These are phyloP conservation scores for Monosporascus sp. DNA, from an alignment of 2,329 filamentous ascomycete genomes.

Conservation along the genomic window DNA sequence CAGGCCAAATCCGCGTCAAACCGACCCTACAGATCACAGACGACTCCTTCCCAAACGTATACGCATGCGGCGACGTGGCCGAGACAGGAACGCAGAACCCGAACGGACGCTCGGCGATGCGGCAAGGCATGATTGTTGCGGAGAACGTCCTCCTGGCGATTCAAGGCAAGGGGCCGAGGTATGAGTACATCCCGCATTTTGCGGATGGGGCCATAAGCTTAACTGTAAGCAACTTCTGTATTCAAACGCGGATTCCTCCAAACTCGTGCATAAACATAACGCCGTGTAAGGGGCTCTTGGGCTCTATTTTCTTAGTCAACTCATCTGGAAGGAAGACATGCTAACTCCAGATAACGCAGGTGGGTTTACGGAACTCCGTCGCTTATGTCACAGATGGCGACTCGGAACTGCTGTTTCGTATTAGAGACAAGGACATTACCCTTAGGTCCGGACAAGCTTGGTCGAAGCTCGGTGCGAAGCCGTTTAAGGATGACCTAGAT, in stretches of 20 bases:
- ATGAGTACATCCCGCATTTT: slow-evolving; percentile 38
- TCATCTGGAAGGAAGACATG: neutral
- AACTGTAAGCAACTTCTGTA: slow-evolving; percentile 23
- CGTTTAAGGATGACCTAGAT: slow-evolving; percentile 34
- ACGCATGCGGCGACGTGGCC: slow-evolving; percentile 60
- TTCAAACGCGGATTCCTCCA: no score
- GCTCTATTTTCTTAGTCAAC: neutral
- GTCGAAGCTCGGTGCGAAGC: slow-evolving; percentile 37
- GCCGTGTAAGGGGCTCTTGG: no score
- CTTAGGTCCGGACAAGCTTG: slow-evolving; percentile 40
- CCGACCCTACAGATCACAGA: slow-evolving; percentile 53
- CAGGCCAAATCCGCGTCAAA: slow-evolving; percentile 48
- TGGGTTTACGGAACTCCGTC: slow-evolving; percentile 33
- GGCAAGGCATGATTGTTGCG: slow-evolving; percentile 48
- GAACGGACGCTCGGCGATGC: slow-evolving; percentile 49
- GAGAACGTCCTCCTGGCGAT: slow-evolving; percentile 49
- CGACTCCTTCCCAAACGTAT: slow-evolving; percentile 45
- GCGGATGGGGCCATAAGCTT: slow-evolving; percentile 48
- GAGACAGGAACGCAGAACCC: slow-evolving; percentile 44
- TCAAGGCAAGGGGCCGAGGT: slow-evolving; percentile 31
- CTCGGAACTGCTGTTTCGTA: slow-evolving; percentile 36
- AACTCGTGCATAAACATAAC: no score
- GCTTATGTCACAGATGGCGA: slow-evolving; percentile 37
- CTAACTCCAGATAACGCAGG: slow-evolving; percentile 24
- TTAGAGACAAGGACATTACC: slow-evolving; percentile 37